Base-by-base conservation (phyloP, 805 yeast species). In the Debaryomyces prosopidis region DNA sequence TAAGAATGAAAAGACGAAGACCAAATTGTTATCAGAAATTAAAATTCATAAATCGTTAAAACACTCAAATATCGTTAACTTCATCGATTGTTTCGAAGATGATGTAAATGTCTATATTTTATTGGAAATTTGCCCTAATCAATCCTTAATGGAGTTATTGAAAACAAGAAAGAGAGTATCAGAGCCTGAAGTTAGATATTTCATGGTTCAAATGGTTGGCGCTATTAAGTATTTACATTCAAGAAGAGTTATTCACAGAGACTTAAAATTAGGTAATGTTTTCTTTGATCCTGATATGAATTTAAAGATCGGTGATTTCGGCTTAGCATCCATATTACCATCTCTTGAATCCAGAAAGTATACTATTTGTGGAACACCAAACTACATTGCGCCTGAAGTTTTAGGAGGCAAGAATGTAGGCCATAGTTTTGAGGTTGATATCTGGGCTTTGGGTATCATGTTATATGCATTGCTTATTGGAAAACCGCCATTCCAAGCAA, bases 361-460 rank as follows among this genome's bases (percentile, higher is more conserved):
- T 63, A 92, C 99, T 36, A 89, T 94, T 45, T 94, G 99, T 68
- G 99, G 99, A 44, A 94, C 99, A 18, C 99, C 99, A 48, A 94
- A 94, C 69, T 94, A 94, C 65, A 94, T 94, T 62, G 97, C 99
- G 1, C 99, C 99, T 6, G 99, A 94, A 71, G 96, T 94, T 17
- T 76, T 94, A 52, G 87, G 90, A 34, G 96, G 96, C 23, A 89
- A 89, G 58, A 80, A 75, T 43, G 77, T 82, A 10, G 99, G 98
- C 7, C 99, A 94, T 65, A 84, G 95, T 42, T 91, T 82, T 61
- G 97, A 90, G 65, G 97, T 90, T 35, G 99, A 94, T 65, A 81
- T 90, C 48, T 94, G 99, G 99, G 95, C 99, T 8, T 82, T 90
- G 53, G 99, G 99, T 49, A 88, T 94, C 47, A 94, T 94, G 89